Conservation (phyloP, 2,329 filamentous ascomycete genomes). For the Diaporthe sp. region DNA sequence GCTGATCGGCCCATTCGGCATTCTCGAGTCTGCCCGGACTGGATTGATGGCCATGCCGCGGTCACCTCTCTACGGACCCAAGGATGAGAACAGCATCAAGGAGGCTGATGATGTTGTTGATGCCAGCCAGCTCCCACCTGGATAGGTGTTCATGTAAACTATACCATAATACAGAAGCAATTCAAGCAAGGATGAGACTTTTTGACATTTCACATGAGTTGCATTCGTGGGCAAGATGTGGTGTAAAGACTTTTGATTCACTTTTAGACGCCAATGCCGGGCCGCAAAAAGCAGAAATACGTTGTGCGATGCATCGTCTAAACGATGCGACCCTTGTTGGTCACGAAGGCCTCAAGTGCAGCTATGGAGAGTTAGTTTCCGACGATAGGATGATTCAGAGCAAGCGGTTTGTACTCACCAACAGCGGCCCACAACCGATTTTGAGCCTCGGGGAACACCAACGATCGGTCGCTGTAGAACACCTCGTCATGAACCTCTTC, state of each 20-base stretch:
- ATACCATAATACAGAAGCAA: constrained; percentile 17
- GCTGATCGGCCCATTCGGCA: constrained; percentile 92
- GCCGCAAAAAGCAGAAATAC: not conserved
- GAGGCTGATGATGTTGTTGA: constrained; percentile 96
- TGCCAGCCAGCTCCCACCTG: constrained; percentile 90
- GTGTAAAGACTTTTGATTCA: constrained; percentile 14
- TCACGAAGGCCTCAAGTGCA: constrained; percentile 87
- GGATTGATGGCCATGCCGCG: constrained; percentile 97
- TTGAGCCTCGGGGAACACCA: constrained; percentile 95
- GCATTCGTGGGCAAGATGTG: not conserved
- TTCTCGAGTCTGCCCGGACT: constrained; percentile 94
- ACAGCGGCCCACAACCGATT: constrained; percentile 94
- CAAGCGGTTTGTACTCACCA: constrained; percentile 57
- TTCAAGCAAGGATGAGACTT: constrained; percentile 20
- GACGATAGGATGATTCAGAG: not conserved
- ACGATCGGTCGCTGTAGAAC: constrained; percentile 85
- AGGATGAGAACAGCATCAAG: constrained; percentile 76
- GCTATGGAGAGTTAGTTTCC: constrained; percentile 53
- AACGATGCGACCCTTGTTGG: constrained; percentile 87
- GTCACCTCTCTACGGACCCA: constrained; percentile 82
- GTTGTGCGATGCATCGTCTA: constrained; percentile 36
- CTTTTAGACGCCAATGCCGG: constrained; percentile 23
- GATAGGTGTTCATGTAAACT: constrained; percentile 60
- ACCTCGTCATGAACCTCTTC: constrained; percentile 97
- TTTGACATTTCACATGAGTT: not conserved